These are phyloP conservation scores for Aspergillus viridinutans DNA, from an alignment of 2,329 filamentous ascomycete species.

Conservation along the genomic window DNA sequence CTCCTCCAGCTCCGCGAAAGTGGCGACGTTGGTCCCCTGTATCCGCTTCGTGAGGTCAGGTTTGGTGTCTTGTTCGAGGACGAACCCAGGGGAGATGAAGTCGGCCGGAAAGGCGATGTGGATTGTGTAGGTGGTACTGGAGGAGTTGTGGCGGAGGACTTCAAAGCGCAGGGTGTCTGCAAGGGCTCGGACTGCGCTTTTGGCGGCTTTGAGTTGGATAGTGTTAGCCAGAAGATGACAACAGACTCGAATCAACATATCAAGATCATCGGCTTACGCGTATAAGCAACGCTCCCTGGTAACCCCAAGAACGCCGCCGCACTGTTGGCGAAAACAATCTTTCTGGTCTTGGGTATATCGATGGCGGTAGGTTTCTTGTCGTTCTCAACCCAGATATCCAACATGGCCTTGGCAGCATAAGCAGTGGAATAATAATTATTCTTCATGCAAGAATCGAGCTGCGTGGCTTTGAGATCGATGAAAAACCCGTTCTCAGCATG, in stretches of 20 bases:
- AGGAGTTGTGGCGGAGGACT: conserved; percentile 1
- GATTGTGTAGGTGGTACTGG: background rate
- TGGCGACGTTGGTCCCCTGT: conserved; percentile 2
- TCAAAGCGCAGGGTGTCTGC: conserved; percentile 5
- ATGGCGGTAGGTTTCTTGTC: background rate
- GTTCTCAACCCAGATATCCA: conserved; percentile 1
- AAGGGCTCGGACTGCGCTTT: conserved; percentile 2
- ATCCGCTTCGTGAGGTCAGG: conserved; percentile 2
- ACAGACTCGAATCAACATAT: too few relatives aligned
- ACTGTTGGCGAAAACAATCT: background rate
- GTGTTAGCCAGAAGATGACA: background rate
- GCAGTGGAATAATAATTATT: conserved; percentile 4
- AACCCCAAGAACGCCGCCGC: background rate
- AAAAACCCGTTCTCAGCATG: background rate
- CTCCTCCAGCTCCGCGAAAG: background rate
- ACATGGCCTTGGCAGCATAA: conserved; percentile 1
- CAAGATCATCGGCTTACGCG: background rate
- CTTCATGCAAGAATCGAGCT: conserved; percentile 1
- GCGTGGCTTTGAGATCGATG: background rate
- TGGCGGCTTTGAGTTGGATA: background rate
- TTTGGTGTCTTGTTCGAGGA: conserved; percentile 3
- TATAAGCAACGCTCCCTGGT: background rate
- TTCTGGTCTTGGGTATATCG: background rate
- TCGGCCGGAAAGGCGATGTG: conserved; percentile 6
- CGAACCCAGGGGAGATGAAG: conserved; percentile 2